Base-by-base conservation (phyloP, 2,329 filamentous ascomycete genomes). In the Podosphaera xanthii region DNA sequence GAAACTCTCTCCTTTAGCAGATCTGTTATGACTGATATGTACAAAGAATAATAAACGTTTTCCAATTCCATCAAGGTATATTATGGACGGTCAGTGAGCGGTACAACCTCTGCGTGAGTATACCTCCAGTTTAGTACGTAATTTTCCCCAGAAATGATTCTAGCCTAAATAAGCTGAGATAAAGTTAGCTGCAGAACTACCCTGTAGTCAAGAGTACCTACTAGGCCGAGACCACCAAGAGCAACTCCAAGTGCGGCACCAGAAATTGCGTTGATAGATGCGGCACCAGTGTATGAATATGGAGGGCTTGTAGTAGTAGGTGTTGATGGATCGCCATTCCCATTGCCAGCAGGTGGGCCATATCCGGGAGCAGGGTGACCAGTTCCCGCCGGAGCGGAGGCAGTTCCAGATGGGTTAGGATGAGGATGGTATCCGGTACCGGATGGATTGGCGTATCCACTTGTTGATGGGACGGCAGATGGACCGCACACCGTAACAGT, bases 171-270 rank as follows among this genome's bases (percentile, higher is more conserved):
- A 22, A 22, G 22, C 22, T 22, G 22, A 22, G 22, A 22, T 22
- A 22, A 22, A 22, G 22, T 22, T 22, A 22, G 22, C 22, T 22
- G 22, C 22, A 22, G 22, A 22, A 22, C 22, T 22, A 22, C 22
- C 22, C 22, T 22, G 22, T 22, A 22, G 22, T 22, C 22, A 22
- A 22, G 1, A 22, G 22, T 22, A 38, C 63, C 65, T 65, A 69
- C 67, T 52, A 69, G 67, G 65, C 67, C 67, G 59, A 70, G 63
- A 65, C 65, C 67, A 61, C 65, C 68, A 61, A 66, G 3, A 12
- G 10, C 67, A 62, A 68, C 62, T 59, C 68, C 61, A 62, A 69
- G 64, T 60, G 64, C 67, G 52, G 68, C 57, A 36, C 65, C 67
- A 52, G 67, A 67, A 57, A 63, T 64, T 57, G 64, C 62, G 58